phyloP scores from a whole-genome alignment of 345 rosid species.

The Euclidium syriacum region DNA sequence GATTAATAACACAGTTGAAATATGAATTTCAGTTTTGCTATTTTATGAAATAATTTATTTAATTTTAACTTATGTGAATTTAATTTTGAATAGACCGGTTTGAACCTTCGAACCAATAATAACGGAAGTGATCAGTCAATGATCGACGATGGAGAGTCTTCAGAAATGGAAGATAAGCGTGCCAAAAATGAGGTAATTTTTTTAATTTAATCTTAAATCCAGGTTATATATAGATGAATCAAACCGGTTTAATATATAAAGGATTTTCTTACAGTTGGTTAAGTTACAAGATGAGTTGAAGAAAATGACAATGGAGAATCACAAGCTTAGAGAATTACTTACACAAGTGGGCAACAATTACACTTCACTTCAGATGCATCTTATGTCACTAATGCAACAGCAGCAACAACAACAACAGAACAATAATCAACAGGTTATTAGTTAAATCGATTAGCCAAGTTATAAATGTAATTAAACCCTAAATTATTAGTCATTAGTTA shows the following conservation, averaged over 20 bases:
- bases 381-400: constrained; percentile 55
- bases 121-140: constrained; percentile 74
- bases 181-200: constrained; percentile 52
- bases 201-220: not conserved
- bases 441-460: not conserved
- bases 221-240: not conserved
- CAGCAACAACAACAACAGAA: constrained; percentile 27
- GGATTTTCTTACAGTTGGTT: constrained; percentile 30
- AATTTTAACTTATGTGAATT: not conserved
- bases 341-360: constrained; percentile 63
- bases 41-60: not conserved
- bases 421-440: not conserved
- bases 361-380: constrained; percentile 61
- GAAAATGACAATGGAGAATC: constrained; percentile 67
- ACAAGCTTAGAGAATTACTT: constrained; percentile 67
- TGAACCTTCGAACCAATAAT: constrained; percentile 66
- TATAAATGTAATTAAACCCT: not conserved
- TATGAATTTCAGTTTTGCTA: not conserved
- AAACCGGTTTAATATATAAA: not conserved
- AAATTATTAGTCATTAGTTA: not conserved
- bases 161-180: constrained; percentile 51
- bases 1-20: too few relatives aligned
- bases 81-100: constrained; percentile 51
- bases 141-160: constrained; percentile 70
- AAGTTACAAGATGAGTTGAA: constrained; percentile 65